Evolutionary conservation across 2,329 filamentous ascomycete species (phyloP).

Genomic region (Epichloe baconii): DNA sequence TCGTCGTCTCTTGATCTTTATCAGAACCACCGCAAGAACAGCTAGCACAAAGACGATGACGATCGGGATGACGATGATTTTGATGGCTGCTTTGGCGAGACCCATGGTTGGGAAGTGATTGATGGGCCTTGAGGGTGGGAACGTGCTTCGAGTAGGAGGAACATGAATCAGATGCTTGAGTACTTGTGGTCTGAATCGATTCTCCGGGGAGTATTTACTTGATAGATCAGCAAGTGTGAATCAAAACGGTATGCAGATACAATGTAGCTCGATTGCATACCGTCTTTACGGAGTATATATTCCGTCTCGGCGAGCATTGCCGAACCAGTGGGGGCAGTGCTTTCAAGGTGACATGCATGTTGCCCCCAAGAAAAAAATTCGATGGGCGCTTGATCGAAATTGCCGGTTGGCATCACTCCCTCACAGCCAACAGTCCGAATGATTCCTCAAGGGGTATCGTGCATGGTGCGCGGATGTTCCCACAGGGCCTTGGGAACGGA

Average conservation of each 20-base stretch:
- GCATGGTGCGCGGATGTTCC: background rate
- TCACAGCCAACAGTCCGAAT: background rate
- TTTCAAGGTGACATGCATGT: background rate
- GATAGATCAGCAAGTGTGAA: background rate
- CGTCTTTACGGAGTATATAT: background rate
- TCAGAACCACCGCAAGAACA: background rate
- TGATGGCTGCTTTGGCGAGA: conserved; percentile 1
- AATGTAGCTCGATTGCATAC: background rate
- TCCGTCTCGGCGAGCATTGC: background rate
- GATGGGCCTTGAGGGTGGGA: background rate
- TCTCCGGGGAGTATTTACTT: no score
- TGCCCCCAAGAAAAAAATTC: no score
- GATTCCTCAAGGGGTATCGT: background rate
- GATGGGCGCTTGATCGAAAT: background rate
- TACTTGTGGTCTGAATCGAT: no score
- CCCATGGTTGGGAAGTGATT: background rate
- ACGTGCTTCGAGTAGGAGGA: no score
- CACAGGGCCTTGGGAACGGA: background rate
- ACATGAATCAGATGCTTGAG: no score
- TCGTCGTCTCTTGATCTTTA: background rate
- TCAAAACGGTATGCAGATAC: background rate
- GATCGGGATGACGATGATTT: background rate
- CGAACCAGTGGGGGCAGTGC: background rate
- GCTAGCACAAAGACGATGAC: background rate
- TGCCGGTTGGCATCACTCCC: background rate